Percentiles rank a stretch among this genome's conserved stretches.
Evolutionary conservation across 352 stramenopile species (phyloP).

Genomic region (Blastocystis sp.): DNA sequence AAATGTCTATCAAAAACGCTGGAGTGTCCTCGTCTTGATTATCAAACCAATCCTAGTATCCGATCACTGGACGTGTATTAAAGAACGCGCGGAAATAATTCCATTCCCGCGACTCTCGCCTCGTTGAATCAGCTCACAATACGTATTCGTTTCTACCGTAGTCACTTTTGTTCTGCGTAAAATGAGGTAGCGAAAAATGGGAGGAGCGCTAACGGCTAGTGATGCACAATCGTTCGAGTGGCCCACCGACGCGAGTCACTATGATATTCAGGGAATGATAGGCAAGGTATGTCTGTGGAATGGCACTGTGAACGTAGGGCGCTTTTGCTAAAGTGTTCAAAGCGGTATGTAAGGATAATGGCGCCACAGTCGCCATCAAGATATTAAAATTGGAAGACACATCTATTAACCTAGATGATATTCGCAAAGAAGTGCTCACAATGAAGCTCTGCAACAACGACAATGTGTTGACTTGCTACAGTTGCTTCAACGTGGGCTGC

Average conservation of each 20-base stretch:
- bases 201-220: background rate
- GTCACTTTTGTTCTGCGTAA: too few species aligned
- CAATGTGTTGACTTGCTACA: conserved; percentile 23
- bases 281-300: background rate
- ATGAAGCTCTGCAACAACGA: conserved; percentile 42
- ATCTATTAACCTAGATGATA: conserved; percentile 46
- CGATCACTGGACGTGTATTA: too few species aligned
- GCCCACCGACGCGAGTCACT: background rate
- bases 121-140: background rate
- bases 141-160: too few species aligned
- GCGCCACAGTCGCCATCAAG: conserved; percentile 22
- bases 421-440: conserved; percentile 28
- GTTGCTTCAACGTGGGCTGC: conserved; percentile 32
- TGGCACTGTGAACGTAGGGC: background rate
- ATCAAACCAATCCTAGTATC: too few species aligned
- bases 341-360: conserved; percentile 23
- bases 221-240: background rate
- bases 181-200: background rate
- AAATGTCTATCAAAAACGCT: too few species aligned
- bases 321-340: conserved; percentile 43
- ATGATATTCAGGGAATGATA: conserved; percentile 4
- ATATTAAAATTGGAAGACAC: conserved; percentile 45
- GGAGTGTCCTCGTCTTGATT: too few species aligned
- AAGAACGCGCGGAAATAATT: too few species aligned
- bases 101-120: background rate